Percentiles rank a stretch among this genome's conserved stretches.
Evolutionary conservation across 345 rosid species (phyloP).

Genomic region (Anacardium occidentale): DNA sequence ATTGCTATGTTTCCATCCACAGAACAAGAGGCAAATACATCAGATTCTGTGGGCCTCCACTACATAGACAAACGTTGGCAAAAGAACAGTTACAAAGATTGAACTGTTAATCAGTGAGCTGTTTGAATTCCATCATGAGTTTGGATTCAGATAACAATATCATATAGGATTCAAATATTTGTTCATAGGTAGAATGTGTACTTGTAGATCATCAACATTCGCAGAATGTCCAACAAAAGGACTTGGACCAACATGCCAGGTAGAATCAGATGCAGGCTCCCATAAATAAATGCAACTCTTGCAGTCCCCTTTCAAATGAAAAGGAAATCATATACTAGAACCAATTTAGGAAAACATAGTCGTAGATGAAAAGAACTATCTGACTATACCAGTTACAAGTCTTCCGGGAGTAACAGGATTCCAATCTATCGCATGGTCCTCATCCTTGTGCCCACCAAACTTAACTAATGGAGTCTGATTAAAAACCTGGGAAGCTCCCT

Average conservation of each 20-base stretch:
- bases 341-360: background rate
- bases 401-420: slow-evolving; percentile 80
- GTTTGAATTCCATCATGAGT: background rate
- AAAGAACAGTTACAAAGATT: slow-evolving; percentile 11
- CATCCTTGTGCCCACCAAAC: slow-evolving; percentile 86
- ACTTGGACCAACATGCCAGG: slow-evolving; percentile 76
- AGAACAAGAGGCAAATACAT: slow-evolving; percentile 82
- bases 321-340: slow-evolving; percentile 13
- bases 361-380: background rate
- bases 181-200: slow-evolving; percentile 16
- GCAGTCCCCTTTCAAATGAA: slow-evolving; percentile 67
- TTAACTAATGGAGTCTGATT: slow-evolving; percentile 75
- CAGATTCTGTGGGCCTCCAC: slow-evolving; percentile 94
- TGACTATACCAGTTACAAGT: slow-evolving; percentile 69
- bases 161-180: background rate
- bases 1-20: slow-evolving; percentile 79
- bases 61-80: slow-evolving; percentile 35
- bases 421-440: slow-evolving; percentile 96
- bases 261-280: slow-evolving; percentile 75
- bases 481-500: slow-evolving; percentile 57
- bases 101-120: background rate
- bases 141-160: background rate
- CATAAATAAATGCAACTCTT: slow-evolving; percentile 77
- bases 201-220: slow-evolving; percentile 95
- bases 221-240: slow-evolving; percentile 79